Evolutionary conservation across 2,329 filamentous ascomycete species (phyloP), one percentile per base, ranked within the genome.

Genomic region (Trichoderma pleuroti): DNA sequence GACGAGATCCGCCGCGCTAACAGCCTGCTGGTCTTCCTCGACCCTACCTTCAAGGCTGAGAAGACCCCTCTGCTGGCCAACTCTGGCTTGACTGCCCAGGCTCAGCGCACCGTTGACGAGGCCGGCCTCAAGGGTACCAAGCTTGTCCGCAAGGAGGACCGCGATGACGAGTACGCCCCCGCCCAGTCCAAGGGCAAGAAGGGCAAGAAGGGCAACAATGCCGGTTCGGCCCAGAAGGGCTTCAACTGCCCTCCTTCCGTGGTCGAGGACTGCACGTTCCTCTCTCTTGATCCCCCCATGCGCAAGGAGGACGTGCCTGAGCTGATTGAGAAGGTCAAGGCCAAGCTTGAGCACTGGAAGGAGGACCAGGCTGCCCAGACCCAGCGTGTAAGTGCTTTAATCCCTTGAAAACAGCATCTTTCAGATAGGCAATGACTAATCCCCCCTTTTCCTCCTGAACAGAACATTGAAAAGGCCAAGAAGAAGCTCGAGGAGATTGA

Each of bases 391-490:
- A 86, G 91, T 77, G 62, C 70, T 56, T 21, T 56, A 9, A 34
- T 30, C n/a, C 18, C 21, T 24, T 49, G 1, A 52, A 49, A 52
- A 52, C 11, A 24, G 21, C n/a, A 52, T 14, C 3, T 24, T 52
- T 24, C 11, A 12, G 46, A 32, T 49, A n/a, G 16, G 11, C 56
- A 39, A 71, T 1, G 18, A 52, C 63, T 59, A 42, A 66, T 30
- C 34, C 30, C 6, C 39, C 39, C 21, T 14, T 52, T 16, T 32
- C 34, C 39, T 6, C 21, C 10, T 52, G 10, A 56, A 32, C 77
- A 98, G 96, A 99, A 99, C 86, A 91, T 98, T 72, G 93, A 93
- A 74, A 97, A 98, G 83, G 96, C 96, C 72, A 92, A 97, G 86
- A 95, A 95, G 82, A 94, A 98, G 82, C 97, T 99, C 73, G 93